phyloP scores from a whole-genome alignment of 441 rosid species.

The Gossypium davidsonii region DNA sequence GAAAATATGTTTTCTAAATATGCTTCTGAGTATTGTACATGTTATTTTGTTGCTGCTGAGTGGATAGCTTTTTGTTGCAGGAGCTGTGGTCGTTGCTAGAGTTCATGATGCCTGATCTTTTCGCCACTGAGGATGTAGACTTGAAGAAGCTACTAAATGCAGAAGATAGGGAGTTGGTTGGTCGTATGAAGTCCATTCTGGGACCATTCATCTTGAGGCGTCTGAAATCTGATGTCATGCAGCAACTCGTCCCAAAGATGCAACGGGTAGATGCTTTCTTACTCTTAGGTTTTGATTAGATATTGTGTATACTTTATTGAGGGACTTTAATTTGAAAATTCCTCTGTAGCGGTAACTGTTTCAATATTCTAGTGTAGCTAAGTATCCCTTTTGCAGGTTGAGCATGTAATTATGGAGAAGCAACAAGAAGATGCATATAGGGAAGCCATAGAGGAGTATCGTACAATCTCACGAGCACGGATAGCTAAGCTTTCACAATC shows the following conservation, averaged over 20 bases:
- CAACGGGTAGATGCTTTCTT: slow-evolving; percentile 47
- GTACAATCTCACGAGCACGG: slow-evolving; percentile 68
- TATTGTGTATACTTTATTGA: not conserved
- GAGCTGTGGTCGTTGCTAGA: slow-evolving; percentile 93
- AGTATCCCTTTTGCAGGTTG: slow-evolving; percentile 51
- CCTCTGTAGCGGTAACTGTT: not conserved
- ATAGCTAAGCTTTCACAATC: slow-evolving; percentile 48
- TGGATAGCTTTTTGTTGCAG: not conserved
- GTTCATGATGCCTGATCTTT: slow-evolving; percentile 94
- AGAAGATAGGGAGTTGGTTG: slow-evolving; percentile 73
- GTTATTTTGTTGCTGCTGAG: not conserved
- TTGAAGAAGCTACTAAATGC: slow-evolving; percentile 79
- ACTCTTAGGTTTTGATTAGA: slow-evolving; percentile 6
- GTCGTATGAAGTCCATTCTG: slow-evolving; percentile 87
- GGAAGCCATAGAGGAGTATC: slow-evolving; percentile 90
- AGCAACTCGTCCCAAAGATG: slow-evolving; percentile 87
- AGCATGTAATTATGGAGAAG: slow-evolving; percentile 73
- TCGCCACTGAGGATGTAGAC: slow-evolving; percentile 83
- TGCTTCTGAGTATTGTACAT: not conserved
- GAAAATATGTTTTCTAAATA: not conserved
- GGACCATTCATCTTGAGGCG: slow-evolving; percentile 97
- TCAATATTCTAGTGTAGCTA: slow-evolving; percentile 13
- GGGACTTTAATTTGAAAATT: slow-evolving; percentile 11
- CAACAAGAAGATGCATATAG: slow-evolving; percentile 70
- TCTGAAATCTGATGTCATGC: slow-evolving; percentile 93